Percentiles rank a stretch among this genome's conserved stretches.
phyloP scores from a whole-genome alignment of 1,284 basidiomycete genomes.

The Neonothopanus nambi region DNA sequence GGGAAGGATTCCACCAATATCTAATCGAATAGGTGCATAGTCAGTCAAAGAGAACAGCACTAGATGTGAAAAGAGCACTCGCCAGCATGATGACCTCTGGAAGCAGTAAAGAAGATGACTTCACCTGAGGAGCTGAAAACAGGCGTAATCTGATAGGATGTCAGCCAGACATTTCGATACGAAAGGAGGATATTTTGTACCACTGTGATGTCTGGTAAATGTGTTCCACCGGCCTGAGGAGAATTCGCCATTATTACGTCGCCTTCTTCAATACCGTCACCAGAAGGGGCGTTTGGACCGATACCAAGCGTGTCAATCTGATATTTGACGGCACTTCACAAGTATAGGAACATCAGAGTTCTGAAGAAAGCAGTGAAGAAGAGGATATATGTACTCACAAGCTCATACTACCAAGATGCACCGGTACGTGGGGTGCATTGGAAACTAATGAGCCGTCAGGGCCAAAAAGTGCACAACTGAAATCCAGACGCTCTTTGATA shows the following conservation, averaged over 20 bases:
- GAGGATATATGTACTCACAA: conserved; percentile 59
- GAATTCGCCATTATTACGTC: conserved; percentile 93
- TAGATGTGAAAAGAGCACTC: neutral
- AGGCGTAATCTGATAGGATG: too few relatives aligned
- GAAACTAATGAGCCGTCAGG: conserved; percentile 91
- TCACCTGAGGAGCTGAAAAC: conserved; percentile 36
- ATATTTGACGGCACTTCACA: conserved; percentile 70
- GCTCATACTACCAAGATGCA: conserved; percentile 82
- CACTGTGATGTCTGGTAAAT: conserved; percentile 82
- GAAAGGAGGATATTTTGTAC: conserved; percentile 38
- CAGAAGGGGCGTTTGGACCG: too few relatives aligned
- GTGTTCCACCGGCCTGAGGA: conserved; percentile 40
- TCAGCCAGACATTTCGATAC: conserved; percentile 32
- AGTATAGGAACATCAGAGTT: too few relatives aligned
- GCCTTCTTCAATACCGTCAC: conserved; percentile 69
- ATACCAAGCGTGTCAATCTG: conserved; percentile 72
- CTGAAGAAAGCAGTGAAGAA: conserved; percentile 14
- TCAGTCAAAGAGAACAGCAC: neutral
- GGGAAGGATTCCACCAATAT: conserved; percentile 49
- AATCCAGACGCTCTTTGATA: conserved; percentile 89
- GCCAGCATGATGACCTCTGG: conserved; percentile 80
- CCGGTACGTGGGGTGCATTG: conserved; percentile 86
- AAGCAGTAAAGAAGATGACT: conserved; percentile 93
- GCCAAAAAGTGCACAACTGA: conserved; percentile 82
- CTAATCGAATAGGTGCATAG: conserved; percentile 25